Base-by-base conservation (phyloP, 1,284 basidiomycete genomes). In the Heterobasidion parviporum region DNA sequence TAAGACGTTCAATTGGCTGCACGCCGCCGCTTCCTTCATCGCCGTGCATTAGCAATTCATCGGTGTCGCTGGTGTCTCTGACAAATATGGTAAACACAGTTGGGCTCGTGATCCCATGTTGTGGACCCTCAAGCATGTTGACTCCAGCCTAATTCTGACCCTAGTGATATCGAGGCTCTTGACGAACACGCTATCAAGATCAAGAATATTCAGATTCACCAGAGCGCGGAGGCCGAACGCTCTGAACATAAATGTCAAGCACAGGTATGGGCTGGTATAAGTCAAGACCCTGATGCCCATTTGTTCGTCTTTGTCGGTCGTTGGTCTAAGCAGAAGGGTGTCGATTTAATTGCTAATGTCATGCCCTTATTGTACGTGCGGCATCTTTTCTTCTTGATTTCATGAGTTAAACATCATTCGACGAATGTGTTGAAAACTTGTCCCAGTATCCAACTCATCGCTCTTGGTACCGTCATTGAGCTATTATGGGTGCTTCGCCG, bases 281-380 rank as follows among this genome's bases (percentile, higher is more conserved):
- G 85, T 68, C 92, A 95, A 68, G 91, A 95, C 65, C 88, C 93
- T 3, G 76, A 89, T 53, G 85, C 92, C 3, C 92, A 94, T 69
- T 70, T 96, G 50, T 95, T 95, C 67, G 92, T 96, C 62, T 95
- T 96, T 71, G 93, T 96, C 62, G 93, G 93, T 68, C 88, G 93
- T 63, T 95, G 93, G 93, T 96, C 93, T 3, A 95, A 95, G 72
- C 93, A 96, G 70, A 96, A 96, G 74, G 93, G 92, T 70, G 92
- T 96, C 33, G 93, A 96, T 74, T 75, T 96, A 52, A 96, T 96
- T 64, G 93, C 93, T 9, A 93, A 96, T 72, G 86, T 94, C 62
- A 91, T 95, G 88, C 92, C 92, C 33, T 81, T 82, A 2, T 67
- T 96, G 82, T 89, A 66, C 64, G 88, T 80, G 6, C 47, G 53